These are phyloP conservation scores for Termitomyces sp. DNA, from an alignment of 768 basidiomycete genomes.

Conservation along the genomic window DNA sequence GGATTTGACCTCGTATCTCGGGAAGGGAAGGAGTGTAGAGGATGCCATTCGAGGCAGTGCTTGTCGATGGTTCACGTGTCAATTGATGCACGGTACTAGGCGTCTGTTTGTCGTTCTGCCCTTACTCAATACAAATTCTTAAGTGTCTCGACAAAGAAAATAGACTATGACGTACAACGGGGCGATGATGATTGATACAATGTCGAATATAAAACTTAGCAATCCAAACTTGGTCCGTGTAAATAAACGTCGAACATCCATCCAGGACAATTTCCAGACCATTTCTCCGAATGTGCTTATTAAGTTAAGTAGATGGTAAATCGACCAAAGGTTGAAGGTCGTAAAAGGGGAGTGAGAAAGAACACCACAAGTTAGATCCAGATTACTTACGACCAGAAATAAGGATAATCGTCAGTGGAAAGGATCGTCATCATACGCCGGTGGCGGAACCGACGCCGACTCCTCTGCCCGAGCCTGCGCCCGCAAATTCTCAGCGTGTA, in stretches of 20 bases:
- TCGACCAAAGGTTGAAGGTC: no score
- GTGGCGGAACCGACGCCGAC: conserved; percentile 11
- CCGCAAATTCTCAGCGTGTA: conserved; percentile 8
- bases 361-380: not conserved
- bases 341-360: not conserved
- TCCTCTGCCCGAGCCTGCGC: conserved; percentile 5
- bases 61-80: not conserved
- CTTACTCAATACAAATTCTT: no score
- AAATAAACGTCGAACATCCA: not conserved
- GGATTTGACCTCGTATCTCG: not conserved
- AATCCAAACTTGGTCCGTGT: not conserved
- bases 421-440: conserved; percentile 14
- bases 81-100: no score
- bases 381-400: not conserved
- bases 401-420: not conserved
- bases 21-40: not conserved
- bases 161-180: not conserved
- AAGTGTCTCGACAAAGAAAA: not conserved
- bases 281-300: not conserved
- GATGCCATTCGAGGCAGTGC: not conserved
- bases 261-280: no score
- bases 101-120: not conserved
- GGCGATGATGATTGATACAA: not conserved
- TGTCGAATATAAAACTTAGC: not conserved
- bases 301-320: not conserved